Evolutionary conservation across 208 protist genomes (phyloP).

Genomic region (Acanthamoeba royreba): DNA sequence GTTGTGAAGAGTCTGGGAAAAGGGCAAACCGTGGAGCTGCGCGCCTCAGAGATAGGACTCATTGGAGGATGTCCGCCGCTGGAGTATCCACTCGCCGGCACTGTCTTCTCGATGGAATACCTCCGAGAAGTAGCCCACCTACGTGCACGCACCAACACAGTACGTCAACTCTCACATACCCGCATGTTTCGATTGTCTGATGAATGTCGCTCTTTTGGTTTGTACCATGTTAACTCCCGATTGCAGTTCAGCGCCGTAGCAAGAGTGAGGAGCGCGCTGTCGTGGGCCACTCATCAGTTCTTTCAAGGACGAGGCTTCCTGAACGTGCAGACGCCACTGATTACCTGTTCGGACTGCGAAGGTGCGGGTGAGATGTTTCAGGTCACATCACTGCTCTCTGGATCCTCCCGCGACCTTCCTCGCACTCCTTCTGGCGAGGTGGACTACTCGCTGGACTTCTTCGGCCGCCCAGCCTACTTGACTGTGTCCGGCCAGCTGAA

Average conservation of each 20-base stretch:
- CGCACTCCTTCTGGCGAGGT: slow-evolving; percentile 30
- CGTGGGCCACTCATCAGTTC: slow-evolving; percentile 64
- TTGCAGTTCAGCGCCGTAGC: slow-evolving; percentile 63
- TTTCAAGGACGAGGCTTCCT: slow-evolving; percentile 74
- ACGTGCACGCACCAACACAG: slow-evolving; percentile 77
- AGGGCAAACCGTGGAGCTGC: slow-evolving; percentile 12
- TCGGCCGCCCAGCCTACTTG: slow-evolving; percentile 75
- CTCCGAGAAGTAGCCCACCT: slow-evolving; percentile 83
- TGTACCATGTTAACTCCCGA: neutral
- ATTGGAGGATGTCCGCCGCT: slow-evolving; percentile 57
- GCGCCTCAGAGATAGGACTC: slow-evolving; percentile 37
- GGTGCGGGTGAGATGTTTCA: slow-evolving; percentile 87
- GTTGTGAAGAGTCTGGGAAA: slow-evolving; percentile 54
- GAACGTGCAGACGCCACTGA: slow-evolving; percentile 82
- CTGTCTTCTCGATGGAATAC: slow-evolving; percentile 82
- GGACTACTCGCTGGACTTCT: slow-evolving; percentile 71
- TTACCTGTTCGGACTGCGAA: slow-evolving; percentile 87
- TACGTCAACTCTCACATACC: neutral
- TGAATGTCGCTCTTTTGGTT: neutral
- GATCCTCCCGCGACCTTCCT: neutral
- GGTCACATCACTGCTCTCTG: slow-evolving; percentile 54
- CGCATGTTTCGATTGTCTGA: neutral
- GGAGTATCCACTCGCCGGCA: slow-evolving; percentile 83
- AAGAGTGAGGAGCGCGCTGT: slow-evolving; percentile 73
- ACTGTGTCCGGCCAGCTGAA: slow-evolving; percentile 76